Conservation (phyloP, 2,329 filamentous ascomycete species). For the Berkeleyomyces basicola region DNA sequence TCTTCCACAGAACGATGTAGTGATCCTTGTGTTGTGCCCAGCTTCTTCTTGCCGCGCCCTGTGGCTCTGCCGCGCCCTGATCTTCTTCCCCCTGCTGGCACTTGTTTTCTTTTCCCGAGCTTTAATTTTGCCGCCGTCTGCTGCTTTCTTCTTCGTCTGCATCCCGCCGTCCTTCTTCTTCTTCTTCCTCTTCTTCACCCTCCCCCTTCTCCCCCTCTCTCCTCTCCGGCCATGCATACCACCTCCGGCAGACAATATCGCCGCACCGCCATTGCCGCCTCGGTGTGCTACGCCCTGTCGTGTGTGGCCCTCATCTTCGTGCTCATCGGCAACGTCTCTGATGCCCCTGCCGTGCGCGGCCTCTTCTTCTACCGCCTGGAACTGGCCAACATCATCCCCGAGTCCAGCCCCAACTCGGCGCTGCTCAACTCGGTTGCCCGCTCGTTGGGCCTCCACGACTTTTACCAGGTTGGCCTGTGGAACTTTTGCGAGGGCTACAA, state of each 20-base stretch:
- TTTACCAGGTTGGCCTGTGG: constrained; percentile 88
- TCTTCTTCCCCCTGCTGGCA: too few species aligned
- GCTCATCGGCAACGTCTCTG: constrained; percentile 57
- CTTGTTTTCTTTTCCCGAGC: too few species aligned
- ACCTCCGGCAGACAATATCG: constrained; percentile 22
- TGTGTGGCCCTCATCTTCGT: constrained; percentile 66
- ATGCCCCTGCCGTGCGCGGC: constrained; percentile 42
- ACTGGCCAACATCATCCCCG: constrained; percentile 64
- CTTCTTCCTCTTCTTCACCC: neutral
- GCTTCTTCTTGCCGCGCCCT: too few species aligned
- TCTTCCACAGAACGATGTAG: too few species aligned
- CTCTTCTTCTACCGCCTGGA: constrained; percentile 79
- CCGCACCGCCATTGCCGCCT: constrained; percentile 47
- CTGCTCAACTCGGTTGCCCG: constrained; percentile 80
- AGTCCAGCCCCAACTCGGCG: constrained; percentile 50
- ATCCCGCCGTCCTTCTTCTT: neutral
- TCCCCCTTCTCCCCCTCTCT: neutral
- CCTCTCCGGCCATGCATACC: constrained; percentile 7
- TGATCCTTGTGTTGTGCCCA: too few species aligned
- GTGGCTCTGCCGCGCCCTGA: too few species aligned
- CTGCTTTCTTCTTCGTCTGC: neutral
- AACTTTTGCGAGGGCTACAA: constrained; percentile 79
- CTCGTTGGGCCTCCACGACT: constrained; percentile 77
- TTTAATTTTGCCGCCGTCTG: neutral
- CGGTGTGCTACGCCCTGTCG: constrained; percentile 54